Base-by-base conservation (phyloP, 345 rosid species). In the Kandelia obovata region DNA sequence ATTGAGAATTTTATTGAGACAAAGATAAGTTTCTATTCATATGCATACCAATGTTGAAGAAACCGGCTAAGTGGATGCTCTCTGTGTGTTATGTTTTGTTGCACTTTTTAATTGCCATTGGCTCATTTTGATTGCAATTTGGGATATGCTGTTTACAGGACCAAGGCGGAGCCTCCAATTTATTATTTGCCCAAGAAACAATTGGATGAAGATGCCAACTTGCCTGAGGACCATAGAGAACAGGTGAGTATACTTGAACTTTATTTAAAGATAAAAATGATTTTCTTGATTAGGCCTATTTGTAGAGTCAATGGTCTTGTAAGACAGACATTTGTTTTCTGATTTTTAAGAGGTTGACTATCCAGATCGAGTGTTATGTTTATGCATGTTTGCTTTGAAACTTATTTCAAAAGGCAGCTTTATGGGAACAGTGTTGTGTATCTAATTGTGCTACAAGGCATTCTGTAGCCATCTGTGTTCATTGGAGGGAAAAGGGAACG, bases 1-100 rank as follows among this genome's bases (percentile, higher is more conserved):
- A 90, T 90, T 90, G 92, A 88, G 92, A 91, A 83, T 92, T 90
- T 89, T 90, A 81, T 88, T 86, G 87, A 86, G 85, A 82, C 89
- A 73, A 34, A 34, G 94, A 92, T 94, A 92, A 95, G 99, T 95
- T 88, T 92, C 89, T 70, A 64, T 88, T 86, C 88, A 85, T 73
- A 88, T 86, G 83, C 75, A 87, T 79, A 76, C 79, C 75, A 78
- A 81, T 81, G 84, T 80, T 86, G 83, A 78, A 77, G 77, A 74
- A 79, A 76, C 74, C 68, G 71, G 64, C 78, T 61, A 65, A 68
- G 64, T 75, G 68, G 70, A 72, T 58, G 52, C 72, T 72, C 75
- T 72, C 58, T 79, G 75, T 72, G 53, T 61, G 30, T 39, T 69
- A 21, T 76, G 74, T 68, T 73, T 73, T 60, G 55, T 63, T 64